Base-by-base conservation (phyloP, 2,329 filamentous ascomycete species). In the Aspergillaceae sp. region DNA sequence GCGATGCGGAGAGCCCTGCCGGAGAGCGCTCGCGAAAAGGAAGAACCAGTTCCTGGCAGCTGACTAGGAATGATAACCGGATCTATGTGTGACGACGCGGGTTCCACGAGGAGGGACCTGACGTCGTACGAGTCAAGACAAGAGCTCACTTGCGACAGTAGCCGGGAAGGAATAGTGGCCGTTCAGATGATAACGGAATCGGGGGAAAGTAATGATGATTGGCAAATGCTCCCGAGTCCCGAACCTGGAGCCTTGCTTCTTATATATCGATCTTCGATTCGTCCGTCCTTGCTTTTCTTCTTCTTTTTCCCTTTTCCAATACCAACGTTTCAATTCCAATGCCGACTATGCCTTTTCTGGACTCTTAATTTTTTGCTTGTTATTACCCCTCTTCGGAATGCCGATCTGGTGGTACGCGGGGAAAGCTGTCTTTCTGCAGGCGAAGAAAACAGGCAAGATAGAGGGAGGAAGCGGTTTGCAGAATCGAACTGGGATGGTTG, bases 1-100 rank as follows among this genome's bases (percentile, higher is more conserved):
- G 59, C 56, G 58, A 65, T 63, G 61, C 61, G 62, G 57, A 65
- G 63, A 61, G 62, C 63, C 58, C 66, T 69, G 54, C 62, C 64
- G 53, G 64, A 66, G 64, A 66, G 63, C 65, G 56, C 57, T 62
- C 61, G 59, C 56, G 57, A 51, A 44, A 54, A 50, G 49, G 28
- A 35, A 30, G 33, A 55, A 46, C 47, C 44, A 49, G 51, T 57
- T 50, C 51, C 55, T 52, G 52, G 57, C 51, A 56, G 49, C 51
- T 19, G 19, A 19, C 19, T 19, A 2, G 19, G 19, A 19, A 19
- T 19, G 19, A 19, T 19, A 19, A 19, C 19, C 19, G 19, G 19
- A 19, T 19, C 19, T 19, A 2, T 19, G 19, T 19, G 19, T 19
- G 19, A 19, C 19, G 19, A 19, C 19, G 19, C 4, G n/a, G 43